Evolutionary conservation across 768 basidiomycete genomes (phyloP).

Genomic region (Lyophyllum atratum): DNA sequence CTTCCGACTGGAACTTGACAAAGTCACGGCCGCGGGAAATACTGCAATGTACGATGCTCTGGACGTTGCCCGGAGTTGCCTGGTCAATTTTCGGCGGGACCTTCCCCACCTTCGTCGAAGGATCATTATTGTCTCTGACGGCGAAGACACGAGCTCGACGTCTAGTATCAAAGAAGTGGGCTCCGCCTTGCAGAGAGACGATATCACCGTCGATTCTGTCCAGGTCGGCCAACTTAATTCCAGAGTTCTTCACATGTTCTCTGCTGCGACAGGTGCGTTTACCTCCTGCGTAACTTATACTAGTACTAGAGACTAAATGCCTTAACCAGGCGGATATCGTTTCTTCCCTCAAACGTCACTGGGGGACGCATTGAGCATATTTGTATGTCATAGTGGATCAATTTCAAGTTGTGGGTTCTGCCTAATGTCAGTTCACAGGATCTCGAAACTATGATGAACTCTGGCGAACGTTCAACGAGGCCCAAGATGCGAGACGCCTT

Average conservation of each 20-base stretch:
- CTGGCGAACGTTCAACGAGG: constrained; percentile 23
- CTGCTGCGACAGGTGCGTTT: constrained; percentile 27
- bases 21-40: constrained; percentile 19
- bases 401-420: background rate
- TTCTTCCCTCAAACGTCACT: constrained; percentile 28
- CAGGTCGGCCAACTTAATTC: constrained; percentile 24
- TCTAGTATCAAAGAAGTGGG: constrained; percentile 20
- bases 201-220: constrained; percentile 28
- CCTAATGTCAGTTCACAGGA: constrained; percentile 18
- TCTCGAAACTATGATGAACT: constrained; percentile 29
- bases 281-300: background rate
- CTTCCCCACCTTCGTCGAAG: constrained; percentile 23
- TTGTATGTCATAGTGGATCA: constrained; percentile 15
- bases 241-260: constrained; percentile 23
- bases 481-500: background rate
- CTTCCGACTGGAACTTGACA: constrained; percentile 23
- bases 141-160: constrained; percentile 26
- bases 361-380: constrained; percentile 30
- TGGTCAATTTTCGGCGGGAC: constrained; percentile 22
- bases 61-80: constrained; percentile 21
- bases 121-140: constrained; percentile 31
- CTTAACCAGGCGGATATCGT: constrained; percentile 27
- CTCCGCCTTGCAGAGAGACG: constrained; percentile 15
- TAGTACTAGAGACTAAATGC: background rate
- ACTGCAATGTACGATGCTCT: constrained; percentile 30